Evolutionary conservation across 2,329 filamentous ascomycete species (phyloP), one percentile per base, ranked within the genome.

Genomic region (Sphaerulina musiva): DNA sequence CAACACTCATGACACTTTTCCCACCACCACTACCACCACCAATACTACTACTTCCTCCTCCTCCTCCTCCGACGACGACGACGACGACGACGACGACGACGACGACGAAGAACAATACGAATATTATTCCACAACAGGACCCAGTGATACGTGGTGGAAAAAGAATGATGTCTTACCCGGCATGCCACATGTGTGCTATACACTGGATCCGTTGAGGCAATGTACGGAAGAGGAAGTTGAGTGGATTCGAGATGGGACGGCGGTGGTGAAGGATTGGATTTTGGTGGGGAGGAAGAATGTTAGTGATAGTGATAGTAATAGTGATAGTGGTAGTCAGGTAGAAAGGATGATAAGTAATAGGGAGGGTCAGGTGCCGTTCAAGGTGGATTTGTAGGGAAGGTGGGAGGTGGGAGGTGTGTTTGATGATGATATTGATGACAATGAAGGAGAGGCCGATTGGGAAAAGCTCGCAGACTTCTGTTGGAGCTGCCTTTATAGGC

Each of bases 241-340:
- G 44, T 66, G 62, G 62, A 55, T 69, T 9, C 46, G 54, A 31
- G 62, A 67, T 41, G 66, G 66, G 4, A 62, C 57, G 1, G 67
- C 67, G 3, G 55, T 68, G 29, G 56, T 69, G 42, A 63, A 67
- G 54, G 59, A 68, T 45, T 68, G 59, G 56, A 65, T 68, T 12
- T 44, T 69, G 4, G 50, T 68, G 36, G 67, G 67, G 8, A 39
- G 59, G 23, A 45, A 53, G 8, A 53, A 51, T n/a, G 40, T 40
- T 4, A 45, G 44, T 36, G 14, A 17, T 17, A 17, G 14, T 17
- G 14, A 10, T n/a, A 11, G 12, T 6, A 26, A 32, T 12, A 12
- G 9, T 10, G n/a, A 10, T 4, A 29, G 12, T 9, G 6, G 20
- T 5, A 12, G 26, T 3, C 6, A 34, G 6, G 39, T 6, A 2